These are phyloP conservation scores for Furculomyces boomerangus DNA, from an alignment of 371 early-diverging fungal species.

Conservation along the genomic window DNA sequence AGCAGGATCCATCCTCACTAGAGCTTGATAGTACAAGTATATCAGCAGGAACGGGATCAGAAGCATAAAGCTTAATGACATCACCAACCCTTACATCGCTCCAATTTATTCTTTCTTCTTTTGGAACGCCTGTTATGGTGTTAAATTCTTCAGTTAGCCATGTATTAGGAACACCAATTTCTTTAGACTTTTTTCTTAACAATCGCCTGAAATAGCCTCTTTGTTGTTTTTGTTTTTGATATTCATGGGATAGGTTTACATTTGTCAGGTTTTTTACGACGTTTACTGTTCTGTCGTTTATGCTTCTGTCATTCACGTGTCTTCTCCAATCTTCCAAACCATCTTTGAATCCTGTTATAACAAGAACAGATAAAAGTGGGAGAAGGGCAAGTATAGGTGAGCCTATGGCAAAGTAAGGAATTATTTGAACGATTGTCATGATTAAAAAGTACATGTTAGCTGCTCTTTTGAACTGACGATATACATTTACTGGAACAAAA, in stretches of 20 bases:
- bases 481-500: slow-evolving; percentile 92
- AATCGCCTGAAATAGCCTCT: background rate
- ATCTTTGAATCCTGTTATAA: slow-evolving; percentile 85
- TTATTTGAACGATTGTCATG: slow-evolving; percentile 77
- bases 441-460: slow-evolving; percentile 95
- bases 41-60: slow-evolving; percentile 86
- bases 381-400: slow-evolving; percentile 57
- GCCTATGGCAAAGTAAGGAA: slow-evolving; percentile 60
- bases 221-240: background rate
- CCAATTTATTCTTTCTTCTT: slow-evolving; percentile 31
- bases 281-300: slow-evolving; percentile 60
- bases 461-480: slow-evolving; percentile 86
- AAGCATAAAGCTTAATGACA: slow-evolving; percentile 59
- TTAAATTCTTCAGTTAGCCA: background rate
- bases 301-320: slow-evolving; percentile 70
- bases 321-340: slow-evolving; percentile 92
- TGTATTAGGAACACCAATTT: background rate
- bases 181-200: background rate
- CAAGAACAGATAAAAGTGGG: slow-evolving; percentile 76
- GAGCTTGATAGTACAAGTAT: slow-evolving; percentile 60
- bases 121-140: slow-evolving; percentile 1
- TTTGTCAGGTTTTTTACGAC: slow-evolving; percentile 57
- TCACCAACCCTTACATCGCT: slow-evolving; percentile 80
- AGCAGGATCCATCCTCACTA: slow-evolving; percentile 53
- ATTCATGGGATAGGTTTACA: slow-evolving; percentile 27